Percentiles rank a stretch among this genome's conserved stretches.
Conservation (phyloP, 805 yeast species). For the Ogataea parapolymorpha region DNA sequence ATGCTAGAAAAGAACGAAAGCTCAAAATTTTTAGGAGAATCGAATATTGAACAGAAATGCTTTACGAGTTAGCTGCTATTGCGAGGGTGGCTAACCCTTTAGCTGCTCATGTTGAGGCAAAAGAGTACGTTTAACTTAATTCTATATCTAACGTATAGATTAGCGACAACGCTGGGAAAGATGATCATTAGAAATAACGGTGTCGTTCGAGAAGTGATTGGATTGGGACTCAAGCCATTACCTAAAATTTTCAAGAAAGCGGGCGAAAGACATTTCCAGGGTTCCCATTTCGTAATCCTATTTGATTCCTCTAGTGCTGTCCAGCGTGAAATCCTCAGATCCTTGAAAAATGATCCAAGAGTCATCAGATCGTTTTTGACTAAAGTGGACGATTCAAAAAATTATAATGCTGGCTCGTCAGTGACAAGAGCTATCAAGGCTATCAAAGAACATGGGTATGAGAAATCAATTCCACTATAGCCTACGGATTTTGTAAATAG, state of each 20-base stretch:
- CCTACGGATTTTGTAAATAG: neutral
- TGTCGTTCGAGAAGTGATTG: conserved; percentile 78
- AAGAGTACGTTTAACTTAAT: conserved; percentile 36
- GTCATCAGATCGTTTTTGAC: conserved; percentile 75
- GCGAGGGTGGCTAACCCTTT: conserved; percentile 71
- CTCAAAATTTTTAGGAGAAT: no score
- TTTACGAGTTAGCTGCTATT: conserved; percentile 86
- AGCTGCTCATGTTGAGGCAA: conserved; percentile 56
- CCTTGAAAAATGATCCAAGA: conserved; percentile 85
- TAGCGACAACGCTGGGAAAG: conserved; percentile 65
- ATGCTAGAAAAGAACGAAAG: neutral
- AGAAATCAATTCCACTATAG: conserved; percentile 12
- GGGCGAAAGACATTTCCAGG: conserved; percentile 87
- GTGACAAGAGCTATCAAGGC: conserved; percentile 41
- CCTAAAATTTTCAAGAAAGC: conserved; percentile 82
- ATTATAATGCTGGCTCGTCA: conserved; percentile 56
- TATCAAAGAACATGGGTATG: conserved; percentile 20
- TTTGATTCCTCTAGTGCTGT: conserved; percentile 86
- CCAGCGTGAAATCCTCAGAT: conserved; percentile 78
- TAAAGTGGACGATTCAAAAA: conserved; percentile 53
- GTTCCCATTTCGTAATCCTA: conserved; percentile 79
- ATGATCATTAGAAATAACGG: conserved; percentile 87
- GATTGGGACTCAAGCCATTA: conserved; percentile 72
- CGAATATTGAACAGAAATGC: conserved; percentile 44
- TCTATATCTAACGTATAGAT: conserved; percentile 8